phyloP scores from a whole-genome alignment of 2,329 filamentous ascomycete species.

The Hypoxylon sp. region DNA sequence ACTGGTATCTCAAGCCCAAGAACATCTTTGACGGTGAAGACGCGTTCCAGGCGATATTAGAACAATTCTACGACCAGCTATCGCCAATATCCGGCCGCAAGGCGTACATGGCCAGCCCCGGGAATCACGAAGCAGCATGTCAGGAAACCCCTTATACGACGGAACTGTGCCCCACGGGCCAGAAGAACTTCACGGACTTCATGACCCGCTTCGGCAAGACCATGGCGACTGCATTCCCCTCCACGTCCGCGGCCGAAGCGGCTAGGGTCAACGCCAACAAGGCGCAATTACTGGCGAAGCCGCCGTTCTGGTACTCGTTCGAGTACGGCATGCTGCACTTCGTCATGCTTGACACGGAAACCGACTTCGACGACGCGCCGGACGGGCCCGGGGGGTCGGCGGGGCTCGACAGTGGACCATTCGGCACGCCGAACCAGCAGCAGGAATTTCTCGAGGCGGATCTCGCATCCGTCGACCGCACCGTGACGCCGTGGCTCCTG shows the following conservation, averaged over 20 bases:
- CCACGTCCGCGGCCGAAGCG: conserved; percentile 60
- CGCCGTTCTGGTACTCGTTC: conserved; percentile 73
- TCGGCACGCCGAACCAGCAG: conserved; percentile 65
- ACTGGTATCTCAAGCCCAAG: conserved; percentile 65
- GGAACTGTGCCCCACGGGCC: conserved; percentile 64
- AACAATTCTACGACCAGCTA: conserved; percentile 70
- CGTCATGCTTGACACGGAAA: conserved; percentile 70
- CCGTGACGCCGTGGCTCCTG: conserved; percentile 68
- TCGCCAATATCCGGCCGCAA: conserved; percentile 68
- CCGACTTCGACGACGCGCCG: conserved; percentile 67
- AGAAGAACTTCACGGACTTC: conserved; percentile 74
- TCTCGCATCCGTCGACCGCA: conserved; percentile 69
- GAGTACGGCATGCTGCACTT: conserved; percentile 72
- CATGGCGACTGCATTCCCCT: conserved; percentile 67
- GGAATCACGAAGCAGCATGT: conserved; percentile 73
- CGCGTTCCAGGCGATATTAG: conserved; percentile 70
- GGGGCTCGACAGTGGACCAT: conserved; percentile 63
- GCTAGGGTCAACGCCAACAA: conserved; percentile 63
- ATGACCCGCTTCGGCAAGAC: conserved; percentile 68
- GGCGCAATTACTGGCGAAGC: conserved; percentile 62
- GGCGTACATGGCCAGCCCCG: conserved; percentile 69
- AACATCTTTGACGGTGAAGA: conserved; percentile 65
- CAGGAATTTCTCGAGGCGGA: conserved; percentile 69
- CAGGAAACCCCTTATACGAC: conserved; percentile 59
- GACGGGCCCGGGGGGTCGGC: conserved; percentile 60